Base-by-base conservation (phyloP, 257 asterid species). In the Ligustrum vulgare region DNA sequence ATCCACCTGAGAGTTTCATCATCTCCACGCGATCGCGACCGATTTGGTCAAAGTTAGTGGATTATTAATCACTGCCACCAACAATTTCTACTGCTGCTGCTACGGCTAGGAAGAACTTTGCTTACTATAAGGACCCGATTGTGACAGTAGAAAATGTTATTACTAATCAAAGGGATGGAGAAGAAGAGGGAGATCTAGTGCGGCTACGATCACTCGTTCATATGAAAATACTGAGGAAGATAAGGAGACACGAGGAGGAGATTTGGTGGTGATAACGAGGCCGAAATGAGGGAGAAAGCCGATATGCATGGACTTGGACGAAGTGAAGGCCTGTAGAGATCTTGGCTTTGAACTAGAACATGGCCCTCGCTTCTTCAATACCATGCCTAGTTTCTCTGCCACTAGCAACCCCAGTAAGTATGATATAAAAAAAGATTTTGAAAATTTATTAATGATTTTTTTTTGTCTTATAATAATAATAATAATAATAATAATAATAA, bases 341-440 rank as follows among this genome's bases (percentile, higher is more conserved):
- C 70, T 74, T 10, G 78, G 78, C 11, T 74, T 74, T 13, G 71
- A 74, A 25, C 49, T 74, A 15, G 78, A 74, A 73, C 70, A 62
- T 5, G 63, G 20, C 4, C 28, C 64, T 8, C 16, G 23, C 28
- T 16, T 47, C 56, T 47, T 47, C 56, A 12, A 47, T 47, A n/a
- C 28, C 28, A 6, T 22, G 32, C 65, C 65, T 58, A 58, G 7
- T 58, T 58, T 20, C 33, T 8, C 65, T 1, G 13, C 65, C 41
- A 63, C 66, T 15, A 60, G 60, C 45, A 73, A 45, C 28, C 71
- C 77, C 36, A 63, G 77, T 62, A 73, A 16, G 22, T n/a, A 33
- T 63, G 1, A 32, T 5, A 18, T 56, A n/a, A n/a, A 13, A 43
- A 43, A 43, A 13, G 2, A 41, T 5, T 3, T 49, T 0, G 58